phyloP scores from a whole-genome alignment of 139 green algal genomes.

The Penium margaritaceum region DNA sequence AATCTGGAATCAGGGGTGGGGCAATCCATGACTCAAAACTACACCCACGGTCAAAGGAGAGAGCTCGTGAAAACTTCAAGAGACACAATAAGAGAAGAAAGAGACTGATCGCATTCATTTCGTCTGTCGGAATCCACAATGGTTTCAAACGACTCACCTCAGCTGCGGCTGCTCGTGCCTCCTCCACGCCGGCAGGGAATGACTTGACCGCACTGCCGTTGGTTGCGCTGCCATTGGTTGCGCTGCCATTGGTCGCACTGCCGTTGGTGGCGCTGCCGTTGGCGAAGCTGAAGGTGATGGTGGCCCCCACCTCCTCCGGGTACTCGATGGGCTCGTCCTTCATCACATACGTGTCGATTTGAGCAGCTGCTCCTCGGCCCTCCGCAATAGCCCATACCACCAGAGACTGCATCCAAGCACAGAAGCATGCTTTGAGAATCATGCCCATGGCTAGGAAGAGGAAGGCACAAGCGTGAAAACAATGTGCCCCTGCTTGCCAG shows the following conservation, averaged over 20 bases:
- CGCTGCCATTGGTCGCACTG: slow-evolving; percentile 22
- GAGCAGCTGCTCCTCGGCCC: slow-evolving; percentile 69
- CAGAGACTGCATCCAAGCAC: slow-evolving; percentile 42
- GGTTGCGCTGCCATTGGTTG: not conserved
- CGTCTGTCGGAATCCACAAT: not conserved
- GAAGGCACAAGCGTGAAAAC: no score
- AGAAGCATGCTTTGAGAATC: no score
- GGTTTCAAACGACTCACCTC: slow-evolving; percentile 31
- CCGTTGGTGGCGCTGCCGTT: slow-evolving; percentile 11
- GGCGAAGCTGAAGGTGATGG: not conserved
- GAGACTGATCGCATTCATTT: not conserved
- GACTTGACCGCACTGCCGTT: slow-evolving; percentile 2
- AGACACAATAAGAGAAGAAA: no score
- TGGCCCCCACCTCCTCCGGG: not conserved
- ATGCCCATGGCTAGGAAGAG: no score
- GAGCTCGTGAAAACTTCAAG: not conserved
- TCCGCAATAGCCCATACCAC: slow-evolving; percentile 87
- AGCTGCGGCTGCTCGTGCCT: not conserved
- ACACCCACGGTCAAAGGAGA: not conserved
- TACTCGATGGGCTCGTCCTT: slow-evolving; percentile 14
- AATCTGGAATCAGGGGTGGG: not conserved
- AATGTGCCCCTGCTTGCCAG: no score
- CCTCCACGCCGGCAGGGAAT: slow-evolving; percentile 25
- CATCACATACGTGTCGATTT: slow-evolving; percentile 66
- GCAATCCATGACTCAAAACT: not conserved